These are phyloP conservation scores for Trametes hirsuta DNA, from an alignment of 1,284 basidiomycete species.

Conservation along the genomic window DNA sequence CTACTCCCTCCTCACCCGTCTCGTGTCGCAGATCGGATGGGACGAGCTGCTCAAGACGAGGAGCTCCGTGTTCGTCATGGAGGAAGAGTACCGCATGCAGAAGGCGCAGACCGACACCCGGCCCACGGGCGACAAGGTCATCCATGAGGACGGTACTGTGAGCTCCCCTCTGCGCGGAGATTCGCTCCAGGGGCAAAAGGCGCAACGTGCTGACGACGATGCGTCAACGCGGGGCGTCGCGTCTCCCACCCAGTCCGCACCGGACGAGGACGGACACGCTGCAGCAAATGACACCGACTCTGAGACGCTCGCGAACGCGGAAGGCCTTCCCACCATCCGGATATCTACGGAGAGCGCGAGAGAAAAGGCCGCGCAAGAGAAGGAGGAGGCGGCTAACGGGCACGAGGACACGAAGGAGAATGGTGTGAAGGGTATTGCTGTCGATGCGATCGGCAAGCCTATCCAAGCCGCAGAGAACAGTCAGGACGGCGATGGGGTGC, in stretches of 20 bases:
- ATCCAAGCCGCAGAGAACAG: slow-evolving; percentile 56
- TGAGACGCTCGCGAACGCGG: slow-evolving; percentile 31
- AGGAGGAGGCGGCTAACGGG: slow-evolving; percentile 36
- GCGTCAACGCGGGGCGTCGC: slow-evolving; percentile 71
- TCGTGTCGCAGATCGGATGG: slow-evolving; percentile 96
- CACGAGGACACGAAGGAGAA: slow-evolving; percentile 33
- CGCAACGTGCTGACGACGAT: slow-evolving; percentile 63
- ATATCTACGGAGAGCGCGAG: slow-evolving; percentile 82
- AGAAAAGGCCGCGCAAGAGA: slow-evolving; percentile 31
- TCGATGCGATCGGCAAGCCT: slow-evolving; percentile 58
- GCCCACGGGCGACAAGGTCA: slow-evolving; percentile 20
- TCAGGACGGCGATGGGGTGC: slow-evolving; percentile 43
- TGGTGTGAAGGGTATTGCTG: slow-evolving; percentile 27
- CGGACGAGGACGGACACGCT: slow-evolving; percentile 16
- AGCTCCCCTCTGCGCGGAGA: slow-evolving; percentile 21
- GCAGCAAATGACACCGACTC: slow-evolving; percentile 30
- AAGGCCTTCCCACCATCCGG: slow-evolving; percentile 82
- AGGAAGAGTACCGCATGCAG: slow-evolving; percentile 96
- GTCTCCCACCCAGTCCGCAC: slow-evolving; percentile 30
- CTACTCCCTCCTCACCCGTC: slow-evolving; percentile 86
- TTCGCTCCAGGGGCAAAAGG: slow-evolving; percentile 21
- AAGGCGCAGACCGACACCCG: slow-evolving; percentile 65
- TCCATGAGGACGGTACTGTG: slow-evolving; percentile 24
- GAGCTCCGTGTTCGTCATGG: slow-evolving; percentile 98
- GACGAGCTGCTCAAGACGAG: slow-evolving; percentile 96